These are phyloP conservation scores for Pseudogymnoascus sp. DNA, from an alignment of 2,329 filamentous ascomycete genomes.

Conservation along the genomic window DNA sequence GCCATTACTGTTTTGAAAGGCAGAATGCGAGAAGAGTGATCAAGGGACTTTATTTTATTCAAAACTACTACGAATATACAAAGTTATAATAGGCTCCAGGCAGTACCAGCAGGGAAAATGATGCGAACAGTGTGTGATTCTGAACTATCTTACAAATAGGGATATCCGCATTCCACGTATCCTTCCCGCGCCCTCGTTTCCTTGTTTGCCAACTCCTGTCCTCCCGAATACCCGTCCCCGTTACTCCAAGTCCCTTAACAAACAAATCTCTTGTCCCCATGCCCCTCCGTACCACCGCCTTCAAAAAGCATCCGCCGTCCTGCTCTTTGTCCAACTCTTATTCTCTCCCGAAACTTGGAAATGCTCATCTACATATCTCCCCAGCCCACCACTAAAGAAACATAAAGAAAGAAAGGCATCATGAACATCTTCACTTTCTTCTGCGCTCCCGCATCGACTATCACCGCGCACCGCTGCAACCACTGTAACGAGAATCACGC, in stretches of 20 bases:
- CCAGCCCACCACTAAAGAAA: neutral
- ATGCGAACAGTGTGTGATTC: neutral
- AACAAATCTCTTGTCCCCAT: neutral
- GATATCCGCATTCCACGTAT: constrained; percentile 8
- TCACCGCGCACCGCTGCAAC: neutral
- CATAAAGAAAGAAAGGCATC: neutral
- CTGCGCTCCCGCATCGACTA: neutral
- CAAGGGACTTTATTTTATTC: neutral
- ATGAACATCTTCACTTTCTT: constrained; percentile 4
- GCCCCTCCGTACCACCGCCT: neutral
- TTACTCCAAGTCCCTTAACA: neutral
- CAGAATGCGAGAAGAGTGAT: neutral
- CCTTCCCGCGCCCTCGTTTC: neutral
- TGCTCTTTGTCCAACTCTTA: neutral
- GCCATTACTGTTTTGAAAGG: neutral
- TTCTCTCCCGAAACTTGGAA: neutral
- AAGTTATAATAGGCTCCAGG: neutral
- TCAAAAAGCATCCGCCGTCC: neutral
- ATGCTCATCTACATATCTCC: neutral
- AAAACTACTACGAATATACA: neutral
- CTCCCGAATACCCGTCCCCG: neutral
- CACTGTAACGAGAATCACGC: neutral
- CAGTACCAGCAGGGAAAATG: neutral
- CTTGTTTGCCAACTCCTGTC: constrained; percentile 4
- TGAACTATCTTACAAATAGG: neutral